Evolutionary conservation across 257 asterid species (phyloP), one percentile per base, ranked within the genome.

Genomic region (Salvia miltiorrhiza): DNA sequence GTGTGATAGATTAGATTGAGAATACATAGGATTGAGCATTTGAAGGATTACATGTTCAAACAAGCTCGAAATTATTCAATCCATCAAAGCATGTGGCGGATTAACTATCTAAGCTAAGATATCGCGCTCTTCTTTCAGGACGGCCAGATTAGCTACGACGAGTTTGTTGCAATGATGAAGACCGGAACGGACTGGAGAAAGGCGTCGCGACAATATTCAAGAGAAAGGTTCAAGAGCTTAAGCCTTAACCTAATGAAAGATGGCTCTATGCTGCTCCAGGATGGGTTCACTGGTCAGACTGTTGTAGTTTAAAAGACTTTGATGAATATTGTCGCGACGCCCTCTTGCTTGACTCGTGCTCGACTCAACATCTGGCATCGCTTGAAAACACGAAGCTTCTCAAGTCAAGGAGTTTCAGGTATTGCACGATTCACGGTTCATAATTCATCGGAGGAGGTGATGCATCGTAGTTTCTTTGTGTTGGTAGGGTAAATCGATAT

Each of bases 121-220:
- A n/a, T 56, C 61, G 23, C 41, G 2, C 71, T 62, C 3, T 57
- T 79, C 4, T 57, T 79, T 60, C 84, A 89, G 95, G 96, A 89
- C 48, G 96, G 90, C 9, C 84, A 58, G 64, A 79, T 89, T 10
- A 89, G 95, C 67, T 89, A 79, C 12, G 95, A 87, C 0, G 96
- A 89, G 73, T 87, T 89, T 54, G 94, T 84, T 26, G 94, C 92
- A 10, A 89, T 89, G 94, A 89, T 89, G 96, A 87, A 86, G 82
- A 74, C 91, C 0, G 96, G 94, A 76, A 86, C 96, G 23, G 94
- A 87, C 76, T 89, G 94, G 96, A 83, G 96, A 76, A 89, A 89
- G 79, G 96, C 96, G 49, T 89, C 96, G 3, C 78, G 96, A n/a
- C 96, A 89, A 55, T 89, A 87, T 73, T 89, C 94, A 2, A 82